A percentile compares a stretch with the other conserved stretches of the same genome.
These are phyloP conservation scores for Micromonas pusilla DNA, from an alignment of 139 green algal genomes.

Conservation along the genomic window DNA sequence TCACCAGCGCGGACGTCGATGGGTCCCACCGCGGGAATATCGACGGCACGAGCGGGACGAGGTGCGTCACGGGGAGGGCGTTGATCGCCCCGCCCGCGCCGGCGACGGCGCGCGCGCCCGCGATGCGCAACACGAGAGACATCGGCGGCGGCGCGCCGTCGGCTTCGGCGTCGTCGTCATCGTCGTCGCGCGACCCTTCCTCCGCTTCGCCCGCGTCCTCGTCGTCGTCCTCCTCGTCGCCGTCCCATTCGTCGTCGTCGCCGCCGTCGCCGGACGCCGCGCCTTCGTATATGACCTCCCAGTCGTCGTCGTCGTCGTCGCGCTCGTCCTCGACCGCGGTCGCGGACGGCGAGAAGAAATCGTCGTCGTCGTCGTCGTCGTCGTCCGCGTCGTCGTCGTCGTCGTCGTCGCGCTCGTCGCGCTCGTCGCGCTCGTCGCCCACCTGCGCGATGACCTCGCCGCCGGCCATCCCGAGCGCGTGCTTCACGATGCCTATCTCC, in stretches of 20 bases:
- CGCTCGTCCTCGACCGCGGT: background rate
- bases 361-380: background rate
- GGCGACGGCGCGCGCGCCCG: background rate
- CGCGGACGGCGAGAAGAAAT: background rate
- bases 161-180: background rate
- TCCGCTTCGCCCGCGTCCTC: background rate
- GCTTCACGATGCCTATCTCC: background rate
- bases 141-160: background rate
- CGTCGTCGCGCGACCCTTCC: background rate
- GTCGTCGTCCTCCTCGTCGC: background rate
- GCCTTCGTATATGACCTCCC: background rate
- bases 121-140: background rate
- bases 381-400: background rate
- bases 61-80: background rate
- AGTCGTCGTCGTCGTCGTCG: slow-evolving; percentile 5
- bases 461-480: background rate
- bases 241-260: background rate
- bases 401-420: background rate
- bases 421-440: background rate
- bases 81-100: background rate
- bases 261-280: background rate
- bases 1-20: background rate
- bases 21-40: slow-evolving; percentile 11
- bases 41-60: background rate
- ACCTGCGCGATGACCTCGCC: background rate